Evolutionary conservation across 2,329 filamentous ascomycete species (phyloP), one percentile per base, ranked within the genome.

Genomic region (Pseudopithomyces chartarum): DNA sequence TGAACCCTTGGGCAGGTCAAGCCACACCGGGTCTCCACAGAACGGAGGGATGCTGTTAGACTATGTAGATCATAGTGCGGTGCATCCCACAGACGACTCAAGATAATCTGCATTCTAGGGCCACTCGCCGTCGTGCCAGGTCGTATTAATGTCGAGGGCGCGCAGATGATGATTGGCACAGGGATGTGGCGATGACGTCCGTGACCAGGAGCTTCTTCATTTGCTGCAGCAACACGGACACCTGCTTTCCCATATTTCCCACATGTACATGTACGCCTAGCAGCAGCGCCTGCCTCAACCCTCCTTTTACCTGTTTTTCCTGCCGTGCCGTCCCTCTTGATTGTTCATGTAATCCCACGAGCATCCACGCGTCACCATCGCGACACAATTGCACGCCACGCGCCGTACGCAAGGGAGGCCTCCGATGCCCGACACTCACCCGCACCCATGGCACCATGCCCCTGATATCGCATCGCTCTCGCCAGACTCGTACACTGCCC

Each of bases 401-500:
- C 33, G 44, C n/a, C 34, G 15, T 22, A 51, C 32, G 23, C 17
- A 32, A 33, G 36, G 48, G 48, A 33, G 65, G 59, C 51, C 63
- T 65, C 66, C 63, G 32, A 74, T 74, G 72, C 56, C 71, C 60
- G 54, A 63, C 43, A 61, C 57, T 57, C 67, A 57, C 52, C 65
- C 65, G 46, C 69, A 62, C 45, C 64, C 72, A 66, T 74, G 72
- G 72, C 70, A 73, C 55, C 57, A 62, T 52, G 68, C 69, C 66
- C 68, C 69, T 60, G 64, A 72, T 26, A 59, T 70, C 33, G 64
- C 64, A 33, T 64, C 61, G 33, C 66, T 84, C 56, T 76, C 79
- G 56, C 72, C 77, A 19, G 79, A 80, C 26, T 84, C 82, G 8
- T 84, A 84, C 67, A 86, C 84, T 6, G 79, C 80, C 2, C 79